Percentiles rank a stretch among this genome's conserved stretches.
Evolutionary conservation across 2,329 filamentous ascomycete genomes (phyloP).

Genomic region (Dryadomyces quercivorus): DNA sequence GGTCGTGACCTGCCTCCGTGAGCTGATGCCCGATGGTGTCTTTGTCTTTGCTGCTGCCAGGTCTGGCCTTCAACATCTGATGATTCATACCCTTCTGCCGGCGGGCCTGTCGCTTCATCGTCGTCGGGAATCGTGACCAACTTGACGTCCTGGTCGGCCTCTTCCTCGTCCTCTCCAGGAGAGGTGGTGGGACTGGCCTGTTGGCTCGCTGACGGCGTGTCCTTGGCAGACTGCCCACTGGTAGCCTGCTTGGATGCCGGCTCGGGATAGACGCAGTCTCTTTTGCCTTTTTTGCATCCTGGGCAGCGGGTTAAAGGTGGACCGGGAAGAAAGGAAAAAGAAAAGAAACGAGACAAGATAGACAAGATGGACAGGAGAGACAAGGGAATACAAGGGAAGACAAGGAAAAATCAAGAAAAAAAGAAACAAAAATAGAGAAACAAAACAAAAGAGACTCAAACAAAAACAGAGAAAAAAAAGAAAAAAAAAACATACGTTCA

Average conservation of each 20-base stretch:
- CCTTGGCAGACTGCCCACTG: conserved; percentile 22
- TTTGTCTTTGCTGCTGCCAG: not conserved
- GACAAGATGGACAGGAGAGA: too few relatives aligned
- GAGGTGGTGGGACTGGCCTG: conserved; percentile 40
- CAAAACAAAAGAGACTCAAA: not conserved
- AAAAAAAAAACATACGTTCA: conserved; percentile 43
- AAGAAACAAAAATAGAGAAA: too few relatives aligned
- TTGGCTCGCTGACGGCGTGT: conserved; percentile 22
- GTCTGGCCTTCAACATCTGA: not conserved
- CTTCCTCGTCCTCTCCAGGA: conserved; percentile 40
- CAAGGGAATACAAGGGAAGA: too few relatives aligned
- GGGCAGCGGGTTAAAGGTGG: not conserved
- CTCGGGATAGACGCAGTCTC: conserved; percentile 85
- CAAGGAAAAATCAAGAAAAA: not conserved
- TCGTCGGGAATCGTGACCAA: conserved; percentile 45
- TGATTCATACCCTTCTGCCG: not conserved
- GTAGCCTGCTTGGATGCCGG: conserved; percentile 32
- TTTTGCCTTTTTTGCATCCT: conserved; percentile 85
- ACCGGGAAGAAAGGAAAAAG: not conserved
- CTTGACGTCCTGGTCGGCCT: conserved; percentile 27
- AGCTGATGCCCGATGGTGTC: not conserved
- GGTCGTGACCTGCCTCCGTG: conserved; percentile 11
- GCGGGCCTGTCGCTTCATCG: conserved; percentile 18
- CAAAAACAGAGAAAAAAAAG: not conserved
- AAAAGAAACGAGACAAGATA: too few relatives aligned